Percentiles rank a stretch among this genome's conserved stretches.
These are phyloP conservation scores for Davidsoniella neocaledoniae DNA, from an alignment of 2,329 filamentous ascomycete genomes.

Conservation along the genomic window DNA sequence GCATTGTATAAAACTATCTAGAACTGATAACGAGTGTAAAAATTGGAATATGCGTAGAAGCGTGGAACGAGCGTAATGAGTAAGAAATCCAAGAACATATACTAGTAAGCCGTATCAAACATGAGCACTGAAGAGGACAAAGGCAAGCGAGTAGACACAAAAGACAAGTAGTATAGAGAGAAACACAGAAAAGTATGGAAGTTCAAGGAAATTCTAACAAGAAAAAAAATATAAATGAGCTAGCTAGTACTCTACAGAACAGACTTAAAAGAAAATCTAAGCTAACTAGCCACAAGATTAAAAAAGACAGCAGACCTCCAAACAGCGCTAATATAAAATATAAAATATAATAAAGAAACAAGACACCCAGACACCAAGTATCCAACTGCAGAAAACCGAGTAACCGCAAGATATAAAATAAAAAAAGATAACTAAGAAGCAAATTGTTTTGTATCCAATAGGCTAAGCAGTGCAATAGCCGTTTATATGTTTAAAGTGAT, in stretches of 20 bases:
- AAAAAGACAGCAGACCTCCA: neutral
- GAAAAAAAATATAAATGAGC: neutral
- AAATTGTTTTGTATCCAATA: neutral
- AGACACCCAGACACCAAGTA: neutral
- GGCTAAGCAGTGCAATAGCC: neutral
- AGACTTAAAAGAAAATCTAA: conserved; percentile 9
- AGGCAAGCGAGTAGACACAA: neutral
- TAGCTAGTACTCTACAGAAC: too few relatives aligned
- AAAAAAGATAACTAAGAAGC: neutral
- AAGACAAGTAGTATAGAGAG: too few relatives aligned
- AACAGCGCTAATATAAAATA: neutral
- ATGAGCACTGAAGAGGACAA: neutral
- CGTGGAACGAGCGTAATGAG: too few relatives aligned
- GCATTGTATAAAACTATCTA: neutral
- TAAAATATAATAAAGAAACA: neutral
- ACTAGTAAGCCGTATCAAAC: neutral
- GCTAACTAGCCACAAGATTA: neutral
- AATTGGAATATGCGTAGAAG: too few relatives aligned
- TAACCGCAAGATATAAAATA: neutral
- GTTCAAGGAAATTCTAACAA: neutral
- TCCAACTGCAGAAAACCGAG: neutral
- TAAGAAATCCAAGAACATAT: neutral
- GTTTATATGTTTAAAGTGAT: neutral
- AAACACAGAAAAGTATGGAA: too few relatives aligned
- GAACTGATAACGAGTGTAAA: too few relatives aligned